Base-by-base conservation (phyloP, 2,329 filamentous ascomycete species). In the Penicillium sp. region DNA sequence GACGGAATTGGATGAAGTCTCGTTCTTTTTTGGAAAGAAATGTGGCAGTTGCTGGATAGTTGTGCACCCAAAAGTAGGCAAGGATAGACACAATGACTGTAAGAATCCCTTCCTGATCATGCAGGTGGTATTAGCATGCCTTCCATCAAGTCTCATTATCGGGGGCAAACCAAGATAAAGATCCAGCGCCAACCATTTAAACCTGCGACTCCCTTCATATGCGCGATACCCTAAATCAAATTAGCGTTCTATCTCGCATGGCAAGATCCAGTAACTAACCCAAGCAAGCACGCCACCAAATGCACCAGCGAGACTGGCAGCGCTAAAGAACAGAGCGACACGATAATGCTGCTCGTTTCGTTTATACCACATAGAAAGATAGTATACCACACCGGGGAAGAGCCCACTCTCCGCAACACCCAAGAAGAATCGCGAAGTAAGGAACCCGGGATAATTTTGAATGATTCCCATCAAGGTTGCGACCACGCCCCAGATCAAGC, bases 351-450 rank as follows among this genome's bases (percentile, higher is more conserved):
- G 72, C 62, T 86, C 83, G 44, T 81, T 76, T 12, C 80, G 73
- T 52, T 81, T 82, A 56, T 86, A 86, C 81, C 83, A 86, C 74
- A 84, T 83, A 0, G 80, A 82, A 3, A 85, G 70, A 51, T 85
- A 81, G 62, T 81, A 84, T 28, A 81, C 75, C 10, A 82, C 74
- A 4, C 78, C 79, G 0, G 80, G 81, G 53, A 81, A 79, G 43
- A 82, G 76, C 5, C 79, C 79, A 34, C 75, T 76, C 54, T 83
- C 81, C 12, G 76, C 71, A 15, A 82, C 63, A 16, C 81, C 81
- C 3, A 83, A 68, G 42, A 81, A 74, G 59, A 81, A 76, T 23
- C 80, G 70, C 13, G 74, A 77, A 23, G 72, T 70, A 10, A 81
- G 63, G 42, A 81, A 72, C 1, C 78, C 79, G 1, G 70, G 66